Evolutionary conservation across 139 green algal species (phyloP).

Genomic region (Micractinium conductrix): DNA sequence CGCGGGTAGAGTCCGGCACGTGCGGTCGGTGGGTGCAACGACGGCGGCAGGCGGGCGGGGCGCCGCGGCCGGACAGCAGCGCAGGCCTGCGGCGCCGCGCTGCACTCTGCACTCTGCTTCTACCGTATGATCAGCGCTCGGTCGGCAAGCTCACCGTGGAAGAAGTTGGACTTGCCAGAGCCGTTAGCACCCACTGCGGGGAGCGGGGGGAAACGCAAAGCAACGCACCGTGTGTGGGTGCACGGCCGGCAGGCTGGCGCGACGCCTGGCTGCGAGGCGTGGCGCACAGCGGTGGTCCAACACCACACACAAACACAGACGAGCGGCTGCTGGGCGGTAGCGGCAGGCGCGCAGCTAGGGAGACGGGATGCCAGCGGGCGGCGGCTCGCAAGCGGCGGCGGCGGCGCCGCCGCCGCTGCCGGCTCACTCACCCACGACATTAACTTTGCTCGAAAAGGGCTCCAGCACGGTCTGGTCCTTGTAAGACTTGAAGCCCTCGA

Average conservation of each 20-base stretch:
- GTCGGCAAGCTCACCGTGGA: conserved; percentile 82
- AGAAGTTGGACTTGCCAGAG: conserved; percentile 99
- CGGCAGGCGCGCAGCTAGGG: too few relatives aligned
- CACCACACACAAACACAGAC: too few relatives aligned
- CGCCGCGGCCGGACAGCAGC: neutral
- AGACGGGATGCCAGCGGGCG: too few relatives aligned
- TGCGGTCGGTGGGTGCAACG: neutral
- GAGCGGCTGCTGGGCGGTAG: too few relatives aligned
- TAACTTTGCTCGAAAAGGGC: conserved; percentile 88
- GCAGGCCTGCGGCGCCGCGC: too few relatives aligned
- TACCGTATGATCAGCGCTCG: neutral
- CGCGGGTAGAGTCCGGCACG: neutral
- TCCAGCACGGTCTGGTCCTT: conserved; percentile 92
- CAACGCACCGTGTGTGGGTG: too few relatives aligned
- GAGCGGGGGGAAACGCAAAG: neutral
- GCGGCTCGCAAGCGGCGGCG: neutral
- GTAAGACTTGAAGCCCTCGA: conserved; percentile 99
- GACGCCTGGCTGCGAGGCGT: too few relatives aligned
- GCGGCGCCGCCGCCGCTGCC: too few relatives aligned
- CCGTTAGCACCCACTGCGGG: conserved; percentile 96
- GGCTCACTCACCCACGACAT: conserved; percentile 82
- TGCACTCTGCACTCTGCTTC: neutral
- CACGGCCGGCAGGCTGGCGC: too few relatives aligned
- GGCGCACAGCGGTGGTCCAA: too few relatives aligned
- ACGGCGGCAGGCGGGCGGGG: neutral